Conservation (phyloP, 495 filamentous ascomycete genomes). For the Xylaria castorea region DNA sequence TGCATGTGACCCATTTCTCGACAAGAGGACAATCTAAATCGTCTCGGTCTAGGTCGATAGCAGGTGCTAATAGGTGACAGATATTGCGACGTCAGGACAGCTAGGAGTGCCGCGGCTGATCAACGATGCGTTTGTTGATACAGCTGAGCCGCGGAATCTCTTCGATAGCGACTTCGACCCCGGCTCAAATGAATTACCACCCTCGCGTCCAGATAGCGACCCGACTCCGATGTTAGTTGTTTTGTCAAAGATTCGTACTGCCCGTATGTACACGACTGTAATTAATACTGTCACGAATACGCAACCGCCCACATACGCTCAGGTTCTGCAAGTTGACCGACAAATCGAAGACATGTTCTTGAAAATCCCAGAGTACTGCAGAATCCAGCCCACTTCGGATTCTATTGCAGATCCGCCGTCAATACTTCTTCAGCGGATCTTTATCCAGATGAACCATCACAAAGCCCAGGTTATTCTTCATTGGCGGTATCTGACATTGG, state of each 20-base stretch:
- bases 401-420: slow-evolving; percentile 39
- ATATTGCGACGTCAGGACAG: slow-evolving; percentile 44
- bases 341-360: slow-evolving; percentile 37
- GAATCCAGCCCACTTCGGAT: slow-evolving; percentile 29
- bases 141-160: slow-evolving; percentile 47
- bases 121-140: slow-evolving; percentile 41
- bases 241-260: slow-evolving; percentile 39
- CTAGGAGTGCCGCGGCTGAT: slow-evolving; percentile 49
- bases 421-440: slow-evolving; percentile 44
- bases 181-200: slow-evolving; percentile 41
- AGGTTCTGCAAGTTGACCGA: slow-evolving; percentile 43
- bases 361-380: slow-evolving; percentile 35
- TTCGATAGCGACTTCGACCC: slow-evolving; percentile 47
- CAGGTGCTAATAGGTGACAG: slow-evolving; percentile 27
- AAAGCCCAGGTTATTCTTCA: slow-evolving; percentile 44
- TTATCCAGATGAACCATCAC: slow-evolving; percentile 41
- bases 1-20: neutral
- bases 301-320: slow-evolving; percentile 37
- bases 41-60: neutral
- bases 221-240: slow-evolving; percentile 35
- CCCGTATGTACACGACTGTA: slow-evolving; percentile 36
- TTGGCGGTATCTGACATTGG: slow-evolving; percentile 41
- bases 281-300: slow-evolving; percentile 33
- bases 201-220: slow-evolving; percentile 46
- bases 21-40: slow-evolving; percentile 8